These are phyloP conservation scores for Talaromyces liani DNA, from an alignment of 495 filamentous ascomycete species.

Conservation along the genomic window DNA sequence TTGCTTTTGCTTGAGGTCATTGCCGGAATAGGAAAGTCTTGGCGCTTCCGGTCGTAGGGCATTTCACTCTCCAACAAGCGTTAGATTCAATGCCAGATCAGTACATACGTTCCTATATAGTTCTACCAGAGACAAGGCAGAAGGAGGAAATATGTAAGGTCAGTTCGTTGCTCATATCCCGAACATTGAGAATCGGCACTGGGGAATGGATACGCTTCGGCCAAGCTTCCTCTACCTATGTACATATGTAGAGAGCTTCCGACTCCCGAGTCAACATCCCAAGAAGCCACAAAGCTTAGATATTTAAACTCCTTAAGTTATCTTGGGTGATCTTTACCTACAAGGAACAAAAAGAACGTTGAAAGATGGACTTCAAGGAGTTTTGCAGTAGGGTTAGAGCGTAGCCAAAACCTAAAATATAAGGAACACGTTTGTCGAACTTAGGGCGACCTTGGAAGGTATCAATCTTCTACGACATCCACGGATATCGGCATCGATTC, in stretches of 20 bases:
- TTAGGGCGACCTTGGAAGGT: background rate
- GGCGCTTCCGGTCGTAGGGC: background rate
- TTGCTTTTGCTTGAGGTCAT: background rate
- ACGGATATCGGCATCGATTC: too few species aligned
- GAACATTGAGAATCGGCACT: too few species aligned
- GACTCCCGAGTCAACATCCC: too few species aligned
- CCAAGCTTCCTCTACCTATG: too few species aligned
- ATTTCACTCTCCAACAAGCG: background rate
- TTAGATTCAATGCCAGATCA: background rate
- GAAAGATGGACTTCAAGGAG: background rate
- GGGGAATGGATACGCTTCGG: too few species aligned
- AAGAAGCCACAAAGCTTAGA: too few species aligned
- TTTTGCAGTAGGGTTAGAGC: background rate
- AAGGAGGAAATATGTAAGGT: too few species aligned
- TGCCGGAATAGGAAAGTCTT: background rate
- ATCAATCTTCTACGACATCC: background rate
- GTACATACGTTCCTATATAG: background rate
- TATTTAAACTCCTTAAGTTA: too few species aligned
- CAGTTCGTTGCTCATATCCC: too few species aligned
- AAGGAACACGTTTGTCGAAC: background rate
- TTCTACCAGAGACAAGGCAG: too few species aligned
- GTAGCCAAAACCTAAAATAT: background rate
- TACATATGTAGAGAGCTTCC: too few species aligned
- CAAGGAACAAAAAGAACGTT: background rate
- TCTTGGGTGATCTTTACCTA: too few species aligned